Evolutionary conservation across 2,329 filamentous ascomycete species (phyloP), one percentile per base, ranked within the genome.

Genomic region (Diaporthe sp.): DNA sequence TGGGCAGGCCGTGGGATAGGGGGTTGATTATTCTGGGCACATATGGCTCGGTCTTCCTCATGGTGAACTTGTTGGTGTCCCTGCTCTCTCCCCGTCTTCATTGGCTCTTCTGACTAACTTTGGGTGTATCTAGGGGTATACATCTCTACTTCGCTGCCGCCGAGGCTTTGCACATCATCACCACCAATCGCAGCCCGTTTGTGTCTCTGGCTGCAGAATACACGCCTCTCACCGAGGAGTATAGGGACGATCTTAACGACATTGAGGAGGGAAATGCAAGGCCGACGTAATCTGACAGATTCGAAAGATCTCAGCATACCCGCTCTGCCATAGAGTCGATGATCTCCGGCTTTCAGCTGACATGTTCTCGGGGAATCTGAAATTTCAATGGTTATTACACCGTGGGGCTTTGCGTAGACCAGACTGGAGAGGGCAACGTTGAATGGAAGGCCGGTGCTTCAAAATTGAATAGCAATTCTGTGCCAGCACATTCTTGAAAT

Each of bases 11-110:
- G 2, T 72, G 47, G 33, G 30, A 72, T 19, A n/a, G 50, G 2
- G 67, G 52, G 13, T 57, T 69, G 42, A 22, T 78, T 35, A 73
- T 76, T 4, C 69, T 78, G 60, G 77, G 77, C 22, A 76, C 77
- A 0, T 78, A 78, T 35, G 72, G 76, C 22, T 77, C 77, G 2
- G 75, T 78, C 0, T 76, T 76, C 67, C 55, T 78, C 75, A 78
- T 78, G 76, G 38, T 77, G 13, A 73, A 77, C 58, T 60, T 77
- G 77, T 78, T 1, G 64, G 22, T 55, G n/a, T 25, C 38, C 22
- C 40, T 28, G n/a, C 6, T 17, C 10, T 3, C 10, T 38, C 19
- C n/a, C 4, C 40, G 4, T 35, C 19, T 33, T 10, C 28, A 9
- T 5, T 10, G 38, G 38, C 8, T 12, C n/a, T 50, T 13, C 25